Base-by-base conservation (phyloP, 805 yeast species). In the Saturnispora saitoi region DNA sequence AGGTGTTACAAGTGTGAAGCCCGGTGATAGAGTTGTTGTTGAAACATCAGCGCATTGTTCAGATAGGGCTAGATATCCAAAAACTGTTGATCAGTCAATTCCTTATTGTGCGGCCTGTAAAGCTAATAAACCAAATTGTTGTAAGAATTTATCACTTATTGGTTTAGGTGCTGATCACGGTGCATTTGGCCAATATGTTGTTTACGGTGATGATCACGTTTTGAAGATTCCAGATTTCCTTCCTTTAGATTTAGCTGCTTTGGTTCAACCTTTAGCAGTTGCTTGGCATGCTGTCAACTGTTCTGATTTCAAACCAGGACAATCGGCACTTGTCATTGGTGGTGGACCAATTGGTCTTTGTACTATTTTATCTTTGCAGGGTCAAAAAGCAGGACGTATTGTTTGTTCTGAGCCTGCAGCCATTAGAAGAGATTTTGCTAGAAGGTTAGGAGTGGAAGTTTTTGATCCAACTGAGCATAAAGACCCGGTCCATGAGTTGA, bases 281-380 rank as follows among this genome's bases (percentile, higher is more conserved):
- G 72, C 82, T 1, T 78, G 79, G 75, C 84, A 80, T 55, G 82
- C 82, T 1, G 67, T 78, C 42, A 70, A 69, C 55, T 65, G 73
- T 54, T 70, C 78, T 3, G 70, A 72, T 15, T 61, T 77, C 40
- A 43, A 57, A 43, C 51, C 61, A 9, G 80, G 79, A 19, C 67
- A 71, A 34, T 51, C 50, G 2, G 81, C 79, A 3, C 62, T 78
- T 43, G 75, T 80, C 12, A 57, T 80, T 14, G 84, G 84, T 29
- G 77, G 79, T 26, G 85, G 85, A 4, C 81, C 83, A 20, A 78
- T 80, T 58, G 84, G 85, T 5, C 62, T 80, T 22, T 76, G 83
- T 20, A 70, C 81, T 3, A 66, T 78, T n/a, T 62, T 79, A 41
- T 80, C 78, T 8, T 58, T 74, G 47, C 70, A 73, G 52, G 81